Base-by-base conservation (phyloP, 2,329 filamentous ascomycete genomes). In the Emmonsiellopsis sp. region DNA sequence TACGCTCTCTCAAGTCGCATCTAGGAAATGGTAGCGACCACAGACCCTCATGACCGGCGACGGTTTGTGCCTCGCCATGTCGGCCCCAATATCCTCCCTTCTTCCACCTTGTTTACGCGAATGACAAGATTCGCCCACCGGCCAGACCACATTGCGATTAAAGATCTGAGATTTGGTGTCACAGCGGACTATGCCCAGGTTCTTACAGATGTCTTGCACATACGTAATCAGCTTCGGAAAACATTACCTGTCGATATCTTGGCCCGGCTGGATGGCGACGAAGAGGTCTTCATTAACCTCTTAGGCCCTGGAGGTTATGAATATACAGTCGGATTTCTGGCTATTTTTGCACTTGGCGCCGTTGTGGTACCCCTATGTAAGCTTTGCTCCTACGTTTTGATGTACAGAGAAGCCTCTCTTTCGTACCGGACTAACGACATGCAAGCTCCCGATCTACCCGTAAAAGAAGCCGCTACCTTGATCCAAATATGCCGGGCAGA, bases 261-360 rank as follows among this genome's bases (percentile, higher is more conserved):
- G 27, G 3, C n/a, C 42, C 53, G 63, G 10, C 50, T 70, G 11
- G 48, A 54, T 2, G 49, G 57, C 7, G 63, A 64, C 17, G 55
- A 62, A n/a, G 66, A 68, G 48, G 64, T 68, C 9, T 68, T 61
- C 54, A 62, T 69, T 52, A 66, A 63, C 14, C 27, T 70, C 11
- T 46, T 70, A 6, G 65, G 64, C 1, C 65, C 66, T 0, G 67
- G 66, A 14, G 68, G 68, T 0, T 70, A 69, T 57, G 67, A 70
- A 44, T 70, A 69, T 40, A 60, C 65, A 1, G 66, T 69, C n/a
- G 66, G 61, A 3, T 65, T 69, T 33, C 56, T 66, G 42, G 65
- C 64, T 2, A 65, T 69, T 40, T 57, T 68, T 32, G 65, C 65
- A 2, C 51, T 68, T 3, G 67, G 67, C 1, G 66, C 65, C 9